Percentiles rank a stretch among this genome's conserved stretches.
Evolutionary conservation across 2,329 filamentous ascomycete species (phyloP).

Genomic region (Colletotrichum sp.): DNA sequence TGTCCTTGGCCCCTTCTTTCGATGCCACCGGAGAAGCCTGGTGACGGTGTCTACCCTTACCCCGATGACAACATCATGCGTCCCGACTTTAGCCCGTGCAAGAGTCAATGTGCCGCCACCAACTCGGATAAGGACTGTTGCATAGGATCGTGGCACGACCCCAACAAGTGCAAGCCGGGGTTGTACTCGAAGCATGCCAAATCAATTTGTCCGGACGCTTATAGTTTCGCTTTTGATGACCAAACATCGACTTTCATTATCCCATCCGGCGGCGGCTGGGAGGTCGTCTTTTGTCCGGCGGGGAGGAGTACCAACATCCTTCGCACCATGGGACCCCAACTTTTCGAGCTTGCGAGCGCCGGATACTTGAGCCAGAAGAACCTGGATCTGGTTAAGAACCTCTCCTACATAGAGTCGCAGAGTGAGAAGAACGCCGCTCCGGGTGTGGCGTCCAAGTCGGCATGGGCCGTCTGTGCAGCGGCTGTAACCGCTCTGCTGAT

Average conservation of each 20-base stretch:
- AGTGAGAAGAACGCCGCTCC: slow-evolving; percentile 17
- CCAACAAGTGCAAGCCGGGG: slow-evolving; percentile 68
- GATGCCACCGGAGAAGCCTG: slow-evolving; percentile 70
- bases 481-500: background rate
- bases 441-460: background rate
- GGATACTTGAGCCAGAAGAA: slow-evolving; percentile 40
- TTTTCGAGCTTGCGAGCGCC: slow-evolving; percentile 50
- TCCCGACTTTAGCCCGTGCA: slow-evolving; percentile 78
- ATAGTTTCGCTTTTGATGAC: slow-evolving; percentile 75
- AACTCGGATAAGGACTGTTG: slow-evolving; percentile 76
- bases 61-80: slow-evolving; percentile 76
- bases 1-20: slow-evolving; percentile 82
- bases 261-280: slow-evolving; percentile 74
- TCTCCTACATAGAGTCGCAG: slow-evolving; percentile 23
- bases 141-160: slow-evolving; percentile 69
- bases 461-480: background rate
- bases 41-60: slow-evolving; percentile 80
- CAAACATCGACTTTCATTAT: slow-evolving; percentile 65
- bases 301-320: slow-evolving; percentile 66
- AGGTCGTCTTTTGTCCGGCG: slow-evolving; percentile 77
- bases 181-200: slow-evolving; percentile 75
- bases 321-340: slow-evolving; percentile 52
- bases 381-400: slow-evolving; percentile 20
- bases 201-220: slow-evolving; percentile 81
- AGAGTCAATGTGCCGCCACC: slow-evolving; percentile 76